A percentile compares a stretch with the other conserved stretches of the same genome.
phyloP scores from a whole-genome alignment of 1,284 basidiomycete genomes.

The Apiotrichum gracile region DNA sequence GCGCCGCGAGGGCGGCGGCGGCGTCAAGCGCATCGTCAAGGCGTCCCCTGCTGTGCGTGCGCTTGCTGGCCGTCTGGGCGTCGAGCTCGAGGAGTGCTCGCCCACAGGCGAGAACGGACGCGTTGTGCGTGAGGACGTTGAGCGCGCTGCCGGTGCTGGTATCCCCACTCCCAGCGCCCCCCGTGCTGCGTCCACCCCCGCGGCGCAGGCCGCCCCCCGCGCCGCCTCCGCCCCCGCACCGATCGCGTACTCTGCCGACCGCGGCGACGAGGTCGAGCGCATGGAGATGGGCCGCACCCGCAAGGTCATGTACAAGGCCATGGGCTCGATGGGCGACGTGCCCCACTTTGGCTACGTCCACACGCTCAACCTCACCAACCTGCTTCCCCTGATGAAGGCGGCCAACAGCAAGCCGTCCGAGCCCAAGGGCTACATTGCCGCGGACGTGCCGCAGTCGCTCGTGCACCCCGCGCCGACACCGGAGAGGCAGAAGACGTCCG shows the following conservation, averaged over 20 bases:
- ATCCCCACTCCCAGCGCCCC: background rate
- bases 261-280: constrained; percentile 63
- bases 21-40: constrained; percentile 20
- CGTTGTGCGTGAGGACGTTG: constrained; percentile 60
- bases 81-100: constrained; percentile 52
- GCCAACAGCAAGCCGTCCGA: constrained; percentile 57
- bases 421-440: constrained; percentile 41
- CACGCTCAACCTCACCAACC: constrained; percentile 71
- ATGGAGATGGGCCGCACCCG: constrained; percentile 63
- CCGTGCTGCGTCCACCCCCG: background rate
- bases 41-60: constrained; percentile 37
- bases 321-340: constrained; percentile 59
- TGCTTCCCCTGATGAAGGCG: constrained; percentile 64
- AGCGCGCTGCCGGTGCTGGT: constrained; percentile 30
- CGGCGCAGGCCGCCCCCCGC: background rate
- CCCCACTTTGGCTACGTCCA: constrained; percentile 78
- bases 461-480: constrained; percentile 37
- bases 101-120: constrained; percentile 55
- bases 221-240: background rate
- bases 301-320: constrained; percentile 79
- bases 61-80: constrained; percentile 28
- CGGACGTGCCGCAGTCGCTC: constrained; percentile 53
- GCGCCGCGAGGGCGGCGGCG: constrained; percentile 5
- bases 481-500: constrained; percentile 54
- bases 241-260: constrained; percentile 24